These are phyloP conservation scores for Tremella mesenterica DNA, from an alignment of 768 basidiomycete species.

Conservation along the genomic window DNA sequence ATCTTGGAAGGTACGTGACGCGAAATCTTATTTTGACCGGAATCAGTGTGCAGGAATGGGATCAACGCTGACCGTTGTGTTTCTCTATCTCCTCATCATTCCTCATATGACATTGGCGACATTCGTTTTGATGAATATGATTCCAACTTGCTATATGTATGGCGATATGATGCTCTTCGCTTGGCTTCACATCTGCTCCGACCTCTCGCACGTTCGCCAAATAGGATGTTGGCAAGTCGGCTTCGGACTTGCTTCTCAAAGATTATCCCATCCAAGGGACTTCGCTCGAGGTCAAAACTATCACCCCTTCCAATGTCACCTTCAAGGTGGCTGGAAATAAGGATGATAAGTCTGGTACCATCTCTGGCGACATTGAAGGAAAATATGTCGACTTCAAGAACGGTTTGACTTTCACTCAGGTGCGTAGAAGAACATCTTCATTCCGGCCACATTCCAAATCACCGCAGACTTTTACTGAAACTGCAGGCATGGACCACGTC, in stretches of 20 bases:
- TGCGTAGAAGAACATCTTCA: conserved; percentile 14
- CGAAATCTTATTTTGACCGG: background rate
- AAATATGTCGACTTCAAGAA: conserved; percentile 87
- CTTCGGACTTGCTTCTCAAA: conserved; percentile 83
- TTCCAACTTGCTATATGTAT: too few species aligned
- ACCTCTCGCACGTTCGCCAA: background rate
- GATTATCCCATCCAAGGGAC: conserved; percentile 71
- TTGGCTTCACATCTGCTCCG: too few species aligned
- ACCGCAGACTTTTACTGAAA: background rate
- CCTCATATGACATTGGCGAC: conserved; percentile 5
- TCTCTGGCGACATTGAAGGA: conserved; percentile 86
- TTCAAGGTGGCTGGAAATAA: conserved; percentile 87
- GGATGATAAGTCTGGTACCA: conserved; percentile 63
- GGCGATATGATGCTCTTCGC: too few species aligned
- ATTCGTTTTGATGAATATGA: too few species aligned
- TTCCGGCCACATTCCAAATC: background rate
- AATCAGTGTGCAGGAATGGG: background rate
- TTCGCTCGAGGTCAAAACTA: conserved; percentile 48
- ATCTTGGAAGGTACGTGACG: conserved; percentile 71
- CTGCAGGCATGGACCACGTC: conserved; percentile 84
- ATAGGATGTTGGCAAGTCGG: conserved; percentile 69
- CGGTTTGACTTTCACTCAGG: conserved; percentile 76
- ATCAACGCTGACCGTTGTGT: background rate
- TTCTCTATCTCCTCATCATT: conserved; percentile 4
- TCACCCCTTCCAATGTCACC: conserved; percentile 61